Percentiles rank a stretch among this genome's conserved stretches.
Evolutionary conservation across 345 rosid genomes (phyloP).

Genomic region (Gossypium sturtianum): DNA sequence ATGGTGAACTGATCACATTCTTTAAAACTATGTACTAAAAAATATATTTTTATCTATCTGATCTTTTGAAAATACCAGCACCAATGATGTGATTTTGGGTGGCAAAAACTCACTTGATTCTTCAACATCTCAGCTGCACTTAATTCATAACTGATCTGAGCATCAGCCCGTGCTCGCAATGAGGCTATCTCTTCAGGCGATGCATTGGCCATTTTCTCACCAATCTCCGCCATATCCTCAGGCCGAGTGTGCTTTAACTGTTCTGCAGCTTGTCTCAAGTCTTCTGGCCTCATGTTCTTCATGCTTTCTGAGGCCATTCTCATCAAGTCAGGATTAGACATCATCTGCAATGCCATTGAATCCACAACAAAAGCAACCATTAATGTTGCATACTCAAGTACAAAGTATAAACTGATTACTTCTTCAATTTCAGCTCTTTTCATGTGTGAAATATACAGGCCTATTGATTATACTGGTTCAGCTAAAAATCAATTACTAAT

Average conservation of each 20-base stretch:
- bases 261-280: slow-evolving; percentile 80
- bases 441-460: not conserved
- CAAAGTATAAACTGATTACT: not conserved
- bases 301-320: slow-evolving; percentile 92
- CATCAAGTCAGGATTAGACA: slow-evolving; percentile 94
- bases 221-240: slow-evolving; percentile 81
- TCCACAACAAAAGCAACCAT: not conserved
- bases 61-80: not conserved
- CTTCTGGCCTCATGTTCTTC: slow-evolving; percentile 91
- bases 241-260: slow-evolving; percentile 77
- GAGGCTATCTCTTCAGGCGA: slow-evolving; percentile 82
- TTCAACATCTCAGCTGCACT: slow-evolving; percentile 85
- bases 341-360: slow-evolving; percentile 53
- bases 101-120: slow-evolving; percentile 46
- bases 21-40: not conserved
- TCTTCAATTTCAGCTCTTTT: not conserved
- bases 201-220: slow-evolving; percentile 83
- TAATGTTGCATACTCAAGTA: not conserved
- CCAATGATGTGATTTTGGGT: not conserved
- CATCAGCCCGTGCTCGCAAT: slow-evolving; percentile 71
- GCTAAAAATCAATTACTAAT: not conserved
- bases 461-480: not conserved
- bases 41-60: not conserved
- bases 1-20: not conserved
- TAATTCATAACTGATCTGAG: slow-evolving; percentile 59